Conservation (phyloP, 805 yeast species). For the Candida pseudofarinosa region DNA sequence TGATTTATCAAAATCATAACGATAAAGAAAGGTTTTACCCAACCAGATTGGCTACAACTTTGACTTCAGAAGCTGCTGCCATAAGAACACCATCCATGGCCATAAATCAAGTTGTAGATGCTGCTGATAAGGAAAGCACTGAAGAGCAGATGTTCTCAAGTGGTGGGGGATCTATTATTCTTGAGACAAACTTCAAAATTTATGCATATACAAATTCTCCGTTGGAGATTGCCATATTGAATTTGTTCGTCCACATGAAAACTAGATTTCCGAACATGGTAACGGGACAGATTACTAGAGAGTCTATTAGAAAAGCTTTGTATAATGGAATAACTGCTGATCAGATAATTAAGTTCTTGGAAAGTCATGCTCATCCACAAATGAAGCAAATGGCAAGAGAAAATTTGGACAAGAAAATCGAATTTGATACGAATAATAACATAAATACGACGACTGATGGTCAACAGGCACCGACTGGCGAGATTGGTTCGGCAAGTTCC, state of each 20-base stretch:
- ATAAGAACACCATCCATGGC: conserved; percentile 71
- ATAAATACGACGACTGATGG: conserved; percentile 43
- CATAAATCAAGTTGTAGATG: conserved; percentile 60
- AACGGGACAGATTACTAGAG: conserved; percentile 89
- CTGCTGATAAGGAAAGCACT: conserved; percentile 10
- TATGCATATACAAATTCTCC: conserved; percentile 95
- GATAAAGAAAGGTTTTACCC: conserved; percentile 74
- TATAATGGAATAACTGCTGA: conserved; percentile 90
- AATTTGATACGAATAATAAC: conserved; percentile 51
- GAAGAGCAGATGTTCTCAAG: conserved; percentile 15
- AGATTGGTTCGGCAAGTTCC: conserved; percentile 21
- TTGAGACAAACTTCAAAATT: conserved; percentile 90
- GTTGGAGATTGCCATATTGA: conserved; percentile 86
- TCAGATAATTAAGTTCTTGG: conserved; percentile 84
- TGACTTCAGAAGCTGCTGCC: conserved; percentile 78
- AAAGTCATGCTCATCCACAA: conserved; percentile 91
- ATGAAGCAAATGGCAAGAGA: conserved; percentile 76
- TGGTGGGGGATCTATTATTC: conserved; percentile 65
- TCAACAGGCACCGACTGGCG: conserved; percentile 26
- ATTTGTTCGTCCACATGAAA: conserved; percentile 79
- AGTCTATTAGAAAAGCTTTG: conserved; percentile 81
- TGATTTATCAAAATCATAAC: conserved; percentile 62
- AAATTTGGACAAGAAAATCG: conserved; percentile 60
- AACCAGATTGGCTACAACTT: conserved; percentile 81
- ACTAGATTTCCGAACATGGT: conserved; percentile 90